Percentiles rank a stretch among this genome's conserved stretches.
Evolutionary conservation across 306 rosid genomes (phyloP).

Genomic region (Hylodesmum podocarpum): DNA sequence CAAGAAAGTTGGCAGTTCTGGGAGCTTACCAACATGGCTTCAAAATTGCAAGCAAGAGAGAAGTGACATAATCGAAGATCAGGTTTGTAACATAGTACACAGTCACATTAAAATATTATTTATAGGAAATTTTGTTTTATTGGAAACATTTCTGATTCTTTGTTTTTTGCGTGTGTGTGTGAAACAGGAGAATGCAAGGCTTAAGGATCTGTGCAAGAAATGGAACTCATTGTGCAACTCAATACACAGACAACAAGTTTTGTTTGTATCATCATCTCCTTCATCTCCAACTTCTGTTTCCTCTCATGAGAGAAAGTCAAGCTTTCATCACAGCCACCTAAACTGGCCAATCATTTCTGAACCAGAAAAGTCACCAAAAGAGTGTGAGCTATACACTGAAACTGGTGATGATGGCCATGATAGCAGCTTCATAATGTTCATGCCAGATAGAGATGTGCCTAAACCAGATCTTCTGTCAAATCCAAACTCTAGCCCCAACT

Average conservation of each 20-base stretch:
- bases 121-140: too few species aligned
- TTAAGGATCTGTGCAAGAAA: constrained; percentile 60
- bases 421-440: constrained; percentile 52
- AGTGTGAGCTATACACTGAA: constrained; percentile 61
- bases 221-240: constrained; percentile 73
- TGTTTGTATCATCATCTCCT: constrained; percentile 38
- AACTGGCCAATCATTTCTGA: constrained; percentile 46
- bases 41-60: constrained; percentile 59
- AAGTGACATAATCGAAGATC: constrained; percentile 35
- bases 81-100: constrained; percentile 34
- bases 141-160: not conserved
- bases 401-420: constrained; percentile 34
- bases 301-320: constrained; percentile 32
- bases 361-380: constrained; percentile 53
- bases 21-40: constrained; percentile 70
- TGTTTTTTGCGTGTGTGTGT: not conserved
- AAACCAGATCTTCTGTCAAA: constrained; percentile 88
- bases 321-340: constrained; percentile 35
- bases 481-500: constrained; percentile 90
- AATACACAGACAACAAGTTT: constrained; percentile 43
- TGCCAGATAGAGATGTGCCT: constrained; percentile 43
- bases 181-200: constrained; percentile 50
- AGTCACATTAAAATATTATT: not conserved
- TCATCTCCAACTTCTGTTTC: constrained; percentile 52
- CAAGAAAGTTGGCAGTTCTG: constrained; percentile 39